Evolutionary conservation across 2,329 filamentous ascomycete genomes (phyloP).

Genomic region (Ophiostoma australiae): DNA sequence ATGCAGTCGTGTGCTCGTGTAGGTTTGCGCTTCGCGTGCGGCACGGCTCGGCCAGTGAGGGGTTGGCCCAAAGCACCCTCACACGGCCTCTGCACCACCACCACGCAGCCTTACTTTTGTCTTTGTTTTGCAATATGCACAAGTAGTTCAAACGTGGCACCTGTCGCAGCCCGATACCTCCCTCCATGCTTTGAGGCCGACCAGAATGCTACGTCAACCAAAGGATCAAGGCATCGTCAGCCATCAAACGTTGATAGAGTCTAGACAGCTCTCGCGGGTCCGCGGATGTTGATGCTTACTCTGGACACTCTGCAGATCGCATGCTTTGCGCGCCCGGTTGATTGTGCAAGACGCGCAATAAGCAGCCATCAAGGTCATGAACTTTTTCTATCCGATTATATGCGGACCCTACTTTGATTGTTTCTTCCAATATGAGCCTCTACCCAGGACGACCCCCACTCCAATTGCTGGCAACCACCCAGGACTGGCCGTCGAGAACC

Average conservation of each 20-base stretch:
- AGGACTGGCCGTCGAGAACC: constrained; percentile 25
- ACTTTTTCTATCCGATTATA: neutral
- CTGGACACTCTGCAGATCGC: neutral
- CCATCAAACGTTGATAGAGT: neutral
- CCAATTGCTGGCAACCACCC: constrained; percentile 29
- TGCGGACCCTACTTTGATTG: neutral
- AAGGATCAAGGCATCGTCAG: neutral
- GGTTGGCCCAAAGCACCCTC: neutral
- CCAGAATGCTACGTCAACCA: neutral
- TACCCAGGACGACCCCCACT: neutral
- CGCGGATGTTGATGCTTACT: neutral
- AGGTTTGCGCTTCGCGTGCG: neutral
- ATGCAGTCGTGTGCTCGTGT: neutral
- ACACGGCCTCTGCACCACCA: neutral
- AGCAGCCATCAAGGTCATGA: neutral
- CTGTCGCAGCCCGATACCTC: constrained; percentile 7
- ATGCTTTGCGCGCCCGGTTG: neutral
- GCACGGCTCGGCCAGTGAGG: constrained; percentile 3
- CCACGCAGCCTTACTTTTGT: neutral
- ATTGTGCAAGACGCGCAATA: neutral
- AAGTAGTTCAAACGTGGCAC: neutral
- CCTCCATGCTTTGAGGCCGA: neutral
- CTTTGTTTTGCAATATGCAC: neutral
- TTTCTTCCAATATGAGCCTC: neutral
- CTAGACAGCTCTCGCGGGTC: neutral